A percentile compares a stretch with the other conserved stretches of the same genome.
These are phyloP conservation scores for Turritis glabra DNA, from an alignment of 345 rosid genomes.

Conservation along the genomic window DNA sequence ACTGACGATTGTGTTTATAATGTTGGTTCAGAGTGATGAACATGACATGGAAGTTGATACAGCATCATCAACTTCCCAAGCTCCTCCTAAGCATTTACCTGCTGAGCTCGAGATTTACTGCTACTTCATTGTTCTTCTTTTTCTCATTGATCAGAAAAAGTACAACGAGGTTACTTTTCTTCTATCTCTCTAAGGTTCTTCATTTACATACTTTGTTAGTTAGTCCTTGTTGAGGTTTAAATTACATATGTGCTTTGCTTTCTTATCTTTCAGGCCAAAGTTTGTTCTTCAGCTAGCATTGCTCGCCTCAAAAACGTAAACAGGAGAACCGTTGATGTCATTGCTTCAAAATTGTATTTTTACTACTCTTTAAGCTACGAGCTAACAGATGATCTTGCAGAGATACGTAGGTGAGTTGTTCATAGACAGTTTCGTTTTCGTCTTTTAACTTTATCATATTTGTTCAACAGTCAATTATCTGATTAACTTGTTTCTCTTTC, in stretches of 20 bases:
- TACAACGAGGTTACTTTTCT: slow-evolving; percentile 54
- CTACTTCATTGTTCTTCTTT: slow-evolving; percentile 69
- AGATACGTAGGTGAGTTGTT: slow-evolving; percentile 69
- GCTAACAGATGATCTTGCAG: slow-evolving; percentile 76
- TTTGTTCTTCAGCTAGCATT: slow-evolving; percentile 80
- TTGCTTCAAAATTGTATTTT: slow-evolving; percentile 77
- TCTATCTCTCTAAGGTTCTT: not conserved
- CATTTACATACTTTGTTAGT: not conserved
- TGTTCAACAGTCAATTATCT: not conserved
- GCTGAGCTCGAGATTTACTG: slow-evolving; percentile 80
- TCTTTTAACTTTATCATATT: not conserved
- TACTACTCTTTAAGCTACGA: slow-evolving; percentile 83
- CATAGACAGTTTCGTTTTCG: not conserved
- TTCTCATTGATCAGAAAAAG: slow-evolving; percentile 76
- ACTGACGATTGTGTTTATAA: not conserved
- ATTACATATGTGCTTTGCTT: not conserved
- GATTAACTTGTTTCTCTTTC: slow-evolving; percentile 3
- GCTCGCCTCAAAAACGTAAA: slow-evolving; percentile 65
- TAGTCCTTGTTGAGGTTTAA: not conserved
- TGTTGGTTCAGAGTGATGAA: slow-evolving; percentile 55
- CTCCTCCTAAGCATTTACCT: slow-evolving; percentile 55
- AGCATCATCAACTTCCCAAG: slow-evolving; percentile 54
- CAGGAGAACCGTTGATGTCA: slow-evolving; percentile 76
- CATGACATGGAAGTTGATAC: slow-evolving; percentile 94
- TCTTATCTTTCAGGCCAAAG: slow-evolving; percentile 66